These are phyloP conservation scores for Pythium volutum DNA, from an alignment of 352 stramenopile genomes.

Conservation along the genomic window DNA sequence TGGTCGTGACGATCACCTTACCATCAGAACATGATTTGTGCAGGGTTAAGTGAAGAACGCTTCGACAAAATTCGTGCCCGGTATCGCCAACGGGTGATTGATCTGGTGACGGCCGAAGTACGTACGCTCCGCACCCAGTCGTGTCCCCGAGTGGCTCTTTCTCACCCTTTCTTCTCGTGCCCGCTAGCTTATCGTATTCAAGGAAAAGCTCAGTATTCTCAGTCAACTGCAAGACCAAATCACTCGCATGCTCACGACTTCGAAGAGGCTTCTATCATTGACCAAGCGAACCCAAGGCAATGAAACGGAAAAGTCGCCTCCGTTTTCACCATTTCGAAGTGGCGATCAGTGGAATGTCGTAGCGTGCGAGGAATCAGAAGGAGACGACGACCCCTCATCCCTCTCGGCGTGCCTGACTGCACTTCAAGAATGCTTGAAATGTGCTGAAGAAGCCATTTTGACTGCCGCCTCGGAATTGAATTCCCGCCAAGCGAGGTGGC, in stretches of 20 bases:
- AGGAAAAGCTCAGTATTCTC: constrained; percentile 57
- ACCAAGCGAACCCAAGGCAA: background rate
- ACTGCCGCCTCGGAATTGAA: constrained; percentile 31
- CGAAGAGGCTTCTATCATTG: constrained; percentile 33
- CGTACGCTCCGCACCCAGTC: background rate
- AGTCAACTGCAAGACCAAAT: constrained; percentile 51
- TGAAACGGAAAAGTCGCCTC: background rate
- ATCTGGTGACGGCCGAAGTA: constrained; percentile 52
- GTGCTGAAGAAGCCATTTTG: constrained; percentile 23
- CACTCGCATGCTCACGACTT: constrained; percentile 31
- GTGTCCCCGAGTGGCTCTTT: background rate
- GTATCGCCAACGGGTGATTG: constrained; percentile 55
- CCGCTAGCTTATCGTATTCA: constrained; percentile 38
- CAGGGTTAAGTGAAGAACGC: constrained; percentile 64
- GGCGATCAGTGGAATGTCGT: background rate
- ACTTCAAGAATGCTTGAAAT: constrained; percentile 26
- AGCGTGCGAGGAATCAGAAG: constrained; percentile 15
- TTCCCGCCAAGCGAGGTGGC: constrained; percentile 54
- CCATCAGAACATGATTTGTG: background rate
- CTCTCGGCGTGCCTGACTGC: constrained; percentile 12
- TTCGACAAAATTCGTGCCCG: constrained; percentile 53
- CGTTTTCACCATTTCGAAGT: background rate
- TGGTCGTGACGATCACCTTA: background rate
- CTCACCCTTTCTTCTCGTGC: background rate
- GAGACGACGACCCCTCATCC: constrained; percentile 24